phyloP scores from a whole-genome alignment of 2,329 filamentous ascomycete genomes.

The Pseudofabraea citricarpa region DNA sequence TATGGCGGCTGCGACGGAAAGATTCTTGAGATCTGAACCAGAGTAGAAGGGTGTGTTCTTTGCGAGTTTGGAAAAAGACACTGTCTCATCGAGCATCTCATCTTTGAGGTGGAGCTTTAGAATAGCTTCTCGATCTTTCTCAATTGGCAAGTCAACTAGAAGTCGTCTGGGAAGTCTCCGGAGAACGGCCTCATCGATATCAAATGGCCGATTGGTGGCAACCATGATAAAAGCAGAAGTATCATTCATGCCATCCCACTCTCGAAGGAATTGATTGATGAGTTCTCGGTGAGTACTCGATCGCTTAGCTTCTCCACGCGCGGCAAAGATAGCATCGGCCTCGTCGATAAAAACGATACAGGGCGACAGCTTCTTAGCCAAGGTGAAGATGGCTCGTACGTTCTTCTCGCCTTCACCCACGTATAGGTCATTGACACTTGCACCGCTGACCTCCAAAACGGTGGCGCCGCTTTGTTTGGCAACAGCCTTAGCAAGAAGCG shows the following conservation, averaged over 20 bases:
- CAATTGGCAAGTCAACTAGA: slow-evolving; percentile 67
- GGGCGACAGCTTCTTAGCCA: slow-evolving; percentile 86
- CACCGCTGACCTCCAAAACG: slow-evolving; percentile 83
- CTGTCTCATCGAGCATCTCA: slow-evolving; percentile 56
- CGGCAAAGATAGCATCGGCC: slow-evolving; percentile 85
- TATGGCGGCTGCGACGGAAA: slow-evolving; percentile 75
- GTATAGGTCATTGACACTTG: slow-evolving; percentile 93
- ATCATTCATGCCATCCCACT: slow-evolving; percentile 89
- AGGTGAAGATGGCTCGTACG: slow-evolving; percentile 82
- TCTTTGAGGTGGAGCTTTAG: slow-evolving; percentile 66
- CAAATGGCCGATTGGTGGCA: slow-evolving; percentile 91
- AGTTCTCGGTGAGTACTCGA: slow-evolving; percentile 72
- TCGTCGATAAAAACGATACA: slow-evolving; percentile 97
- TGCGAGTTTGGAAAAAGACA: slow-evolving; percentile 60
- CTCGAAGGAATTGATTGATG: slow-evolving; percentile 93
- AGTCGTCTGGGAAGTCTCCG: slow-evolving; percentile 69
- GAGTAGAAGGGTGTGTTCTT: slow-evolving; percentile 71
- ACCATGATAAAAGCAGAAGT: slow-evolving; percentile 95
- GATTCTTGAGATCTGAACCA: slow-evolving; percentile 78
- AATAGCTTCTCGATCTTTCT: slow-evolving; percentile 62
- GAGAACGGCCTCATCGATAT: slow-evolving; percentile 83
- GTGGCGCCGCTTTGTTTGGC: slow-evolving; percentile 65
- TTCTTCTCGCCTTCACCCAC: slow-evolving; percentile 97
- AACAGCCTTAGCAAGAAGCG: slow-evolving; percentile 63
- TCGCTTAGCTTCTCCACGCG: slow-evolving; percentile 61